phyloP scores from a whole-genome alignment of 2,329 filamentous ascomycete species.

The Aureobasidium sp. region DNA sequence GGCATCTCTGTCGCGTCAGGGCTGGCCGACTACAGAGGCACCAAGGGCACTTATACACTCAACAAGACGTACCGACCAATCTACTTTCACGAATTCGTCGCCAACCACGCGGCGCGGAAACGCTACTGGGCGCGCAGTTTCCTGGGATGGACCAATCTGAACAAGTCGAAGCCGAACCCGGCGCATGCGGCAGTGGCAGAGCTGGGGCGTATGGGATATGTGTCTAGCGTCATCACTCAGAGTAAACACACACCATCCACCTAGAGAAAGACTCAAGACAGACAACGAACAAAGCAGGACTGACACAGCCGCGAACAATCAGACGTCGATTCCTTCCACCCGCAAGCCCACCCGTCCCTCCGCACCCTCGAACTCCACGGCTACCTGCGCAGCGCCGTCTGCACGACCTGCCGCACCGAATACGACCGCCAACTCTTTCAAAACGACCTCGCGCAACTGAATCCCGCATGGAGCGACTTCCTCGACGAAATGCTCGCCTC shows the following conservation, averaged over 20 bases:
- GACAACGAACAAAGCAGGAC: background rate
- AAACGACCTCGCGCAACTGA: constrained; percentile 62
- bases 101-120: constrained; percentile 74
- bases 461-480: constrained; percentile 77
- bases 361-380: constrained; percentile 83
- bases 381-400: constrained; percentile 73
- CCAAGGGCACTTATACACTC: constrained; percentile 82
- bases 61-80: constrained; percentile 88
- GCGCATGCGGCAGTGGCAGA: constrained; percentile 69
- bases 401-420: constrained; percentile 66
- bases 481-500: constrained; percentile 60
- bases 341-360: constrained; percentile 61
- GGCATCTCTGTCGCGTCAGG: constrained; percentile 91
- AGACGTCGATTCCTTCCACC: constrained; percentile 91
- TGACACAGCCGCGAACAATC: too few species aligned
- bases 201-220: constrained; percentile 61
- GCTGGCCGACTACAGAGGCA: constrained; percentile 83
- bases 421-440: constrained; percentile 69
- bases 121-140: constrained; percentile 95
- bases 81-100: constrained; percentile 83
- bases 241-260: constrained; percentile 34
- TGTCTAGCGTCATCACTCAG: constrained; percentile 78
- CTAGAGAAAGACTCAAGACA: background rate
- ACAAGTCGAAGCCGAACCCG: constrained; percentile 68
- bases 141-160: constrained; percentile 77